These are phyloP conservation scores for Rauvolfia tetraphylla DNA, from an alignment of 257 asterid genomes.

Conservation along the genomic window DNA sequence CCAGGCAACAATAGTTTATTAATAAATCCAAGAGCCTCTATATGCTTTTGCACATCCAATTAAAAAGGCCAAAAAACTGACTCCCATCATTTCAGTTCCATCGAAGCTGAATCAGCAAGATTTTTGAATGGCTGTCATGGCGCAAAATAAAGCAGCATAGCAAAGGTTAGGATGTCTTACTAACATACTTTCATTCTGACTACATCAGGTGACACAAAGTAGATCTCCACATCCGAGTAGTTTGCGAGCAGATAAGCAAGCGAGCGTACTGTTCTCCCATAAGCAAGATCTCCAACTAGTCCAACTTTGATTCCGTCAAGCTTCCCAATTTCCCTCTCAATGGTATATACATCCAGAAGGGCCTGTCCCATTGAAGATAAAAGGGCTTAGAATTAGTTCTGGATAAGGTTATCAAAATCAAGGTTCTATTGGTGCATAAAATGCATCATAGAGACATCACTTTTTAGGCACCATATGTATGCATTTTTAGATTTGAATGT, in stretches of 20 bases:
- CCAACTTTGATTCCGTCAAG: conserved; percentile 88
- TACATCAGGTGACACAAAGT: conserved; percentile 83
- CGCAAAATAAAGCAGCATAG: not conserved
- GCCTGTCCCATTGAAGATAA: conserved; percentile 45
- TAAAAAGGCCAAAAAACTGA: not conserved
- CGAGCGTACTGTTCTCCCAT: conserved; percentile 91
- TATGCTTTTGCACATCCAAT: not conserved
- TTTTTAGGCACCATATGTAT: not conserved
- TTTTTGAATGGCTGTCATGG: not conserved
- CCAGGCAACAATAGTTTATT: not conserved
- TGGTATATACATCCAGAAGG: conserved; percentile 79
- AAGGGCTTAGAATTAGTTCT: not conserved
- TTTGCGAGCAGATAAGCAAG: conserved; percentile 82
- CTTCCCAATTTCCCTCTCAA: conserved; percentile 81
- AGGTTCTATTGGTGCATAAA: not conserved
- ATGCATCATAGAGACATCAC: not conserved
- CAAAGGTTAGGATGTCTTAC: not conserved
- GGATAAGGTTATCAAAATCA: not conserved
- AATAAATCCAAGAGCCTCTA: not conserved
- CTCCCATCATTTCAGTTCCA: not conserved
- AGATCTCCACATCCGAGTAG: conserved; percentile 71
- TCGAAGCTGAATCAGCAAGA: not conserved
- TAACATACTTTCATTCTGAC: conserved; percentile 82
- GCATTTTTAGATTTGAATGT: not conserved
- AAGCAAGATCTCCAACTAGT: conserved; percentile 94